Percentiles rank a stretch among this genome's conserved stretches.
These are phyloP conservation scores for Tuber magnatum DNA, from an alignment of 495 filamentous ascomycete species.

Conservation along the genomic window DNA sequence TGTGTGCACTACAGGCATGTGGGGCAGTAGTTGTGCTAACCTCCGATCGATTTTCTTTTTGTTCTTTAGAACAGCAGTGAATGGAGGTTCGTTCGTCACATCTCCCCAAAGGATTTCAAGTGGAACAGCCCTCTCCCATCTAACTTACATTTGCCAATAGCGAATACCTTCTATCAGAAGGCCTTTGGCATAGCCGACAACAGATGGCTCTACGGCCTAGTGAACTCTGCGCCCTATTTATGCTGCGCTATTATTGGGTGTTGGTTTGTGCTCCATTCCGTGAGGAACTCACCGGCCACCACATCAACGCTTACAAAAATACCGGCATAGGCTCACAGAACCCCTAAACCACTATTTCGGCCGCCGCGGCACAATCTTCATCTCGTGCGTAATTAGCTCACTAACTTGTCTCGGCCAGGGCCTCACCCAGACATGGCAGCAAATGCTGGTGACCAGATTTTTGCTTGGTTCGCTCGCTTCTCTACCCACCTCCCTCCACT, in stretches of 20 bases:
- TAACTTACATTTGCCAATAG: conserved; percentile 46
- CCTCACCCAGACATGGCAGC: conserved; percentile 64
- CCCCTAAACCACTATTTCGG: conserved; percentile 53
- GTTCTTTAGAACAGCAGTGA: background rate
- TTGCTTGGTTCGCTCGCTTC: conserved; percentile 47
- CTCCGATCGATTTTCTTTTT: background rate
- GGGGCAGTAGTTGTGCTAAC: background rate
- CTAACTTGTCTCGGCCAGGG: conserved; percentile 68
- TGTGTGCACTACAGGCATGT: too few species aligned
- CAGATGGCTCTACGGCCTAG: conserved; percentile 58
- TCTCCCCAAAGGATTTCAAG: conserved; percentile 15
- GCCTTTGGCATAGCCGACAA: conserved; percentile 55
- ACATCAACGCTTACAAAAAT: background rate
- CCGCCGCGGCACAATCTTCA: conserved; percentile 55
- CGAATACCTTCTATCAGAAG: conserved; percentile 56
- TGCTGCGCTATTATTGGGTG: conserved; percentile 74
- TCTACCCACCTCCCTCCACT: too few species aligned
- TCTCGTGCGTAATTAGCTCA: conserved; percentile 57
- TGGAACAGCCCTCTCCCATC: background rate
- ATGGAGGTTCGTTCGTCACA: conserved; percentile 9
- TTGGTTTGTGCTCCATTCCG: conserved; percentile 48
- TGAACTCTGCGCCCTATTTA: conserved; percentile 63
- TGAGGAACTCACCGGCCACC: background rate
- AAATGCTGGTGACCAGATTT: conserved; percentile 45
- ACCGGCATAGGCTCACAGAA: conserved; percentile 56